Percentiles rank a stretch among this genome's conserved stretches.
Evolutionary conservation across 2,329 filamentous ascomycete genomes (phyloP).

Genomic region (Davidsoniella neocaledoniae): DNA sequence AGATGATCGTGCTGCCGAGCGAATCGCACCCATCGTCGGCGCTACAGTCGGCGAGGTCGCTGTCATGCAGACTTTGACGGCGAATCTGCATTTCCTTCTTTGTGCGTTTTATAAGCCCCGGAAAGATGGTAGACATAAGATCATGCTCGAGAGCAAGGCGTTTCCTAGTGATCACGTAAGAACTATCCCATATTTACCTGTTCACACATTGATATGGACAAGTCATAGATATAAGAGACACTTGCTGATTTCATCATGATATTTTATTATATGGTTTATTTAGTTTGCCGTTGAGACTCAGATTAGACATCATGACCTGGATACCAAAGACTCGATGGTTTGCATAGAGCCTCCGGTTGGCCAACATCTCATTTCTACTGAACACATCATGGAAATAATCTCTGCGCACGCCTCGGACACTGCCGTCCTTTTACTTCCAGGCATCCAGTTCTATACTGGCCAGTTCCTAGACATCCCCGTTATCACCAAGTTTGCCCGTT

Average conservation of each 20-base stretch:
- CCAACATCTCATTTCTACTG: slow-evolving; percentile 46
- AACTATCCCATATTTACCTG: not conserved
- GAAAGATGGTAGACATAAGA: slow-evolving; percentile 41
- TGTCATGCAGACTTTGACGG: slow-evolving; percentile 68
- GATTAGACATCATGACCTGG: slow-evolving; percentile 48
- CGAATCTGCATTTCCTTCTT: slow-evolving; percentile 62
- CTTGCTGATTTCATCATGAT: not conserved
- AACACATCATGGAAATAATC: slow-evolving; percentile 55
- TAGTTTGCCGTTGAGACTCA: slow-evolving; percentile 68
- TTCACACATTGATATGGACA: too few species aligned
- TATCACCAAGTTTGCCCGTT: slow-evolving; percentile 64
- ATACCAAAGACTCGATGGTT: slow-evolving; percentile 49
- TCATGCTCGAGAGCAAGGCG: slow-evolving; percentile 67
- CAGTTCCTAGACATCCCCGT: slow-evolving; percentile 69
- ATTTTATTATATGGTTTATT: not conserved
- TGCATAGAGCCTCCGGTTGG: slow-evolving; percentile 43
- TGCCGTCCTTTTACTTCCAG: slow-evolving; percentile 65
- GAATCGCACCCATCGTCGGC: slow-evolving; percentile 54
- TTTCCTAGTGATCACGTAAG: slow-evolving; percentile 68
- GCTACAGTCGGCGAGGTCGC: slow-evolving; percentile 53
- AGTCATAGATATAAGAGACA: not conserved
- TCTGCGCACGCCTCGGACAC: slow-evolving; percentile 56
- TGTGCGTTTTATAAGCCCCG: slow-evolving; percentile 64
- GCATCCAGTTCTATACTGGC: slow-evolving; percentile 83
- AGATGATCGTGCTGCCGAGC: slow-evolving; percentile 47